Base-by-base conservation (phyloP, 2,329 filamentous ascomycete species). In the Penicillium janthinellum region DNA sequence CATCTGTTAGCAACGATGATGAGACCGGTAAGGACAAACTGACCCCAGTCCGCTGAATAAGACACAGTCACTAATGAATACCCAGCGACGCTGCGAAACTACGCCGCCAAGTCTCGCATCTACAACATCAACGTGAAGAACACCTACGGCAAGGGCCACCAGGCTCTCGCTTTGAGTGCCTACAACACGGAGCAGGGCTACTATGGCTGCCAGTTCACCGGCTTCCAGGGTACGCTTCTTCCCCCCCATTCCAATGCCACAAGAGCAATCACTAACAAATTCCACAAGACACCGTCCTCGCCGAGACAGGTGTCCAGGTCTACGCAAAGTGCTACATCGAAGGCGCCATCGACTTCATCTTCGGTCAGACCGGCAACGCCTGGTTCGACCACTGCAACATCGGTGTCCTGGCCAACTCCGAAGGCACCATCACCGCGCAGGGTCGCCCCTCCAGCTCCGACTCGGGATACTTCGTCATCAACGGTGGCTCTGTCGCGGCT, bases 401-500 rank as follows among this genome's bases (percentile, higher is more conserved):
- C 22, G 75, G 75, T 2, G 48, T 63, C 20, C 0, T 58, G 1
- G 49, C 34, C 22, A 54, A 61, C 15, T 45, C 47, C 5, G 49
- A 48, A 14, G 59, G 58, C 12, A 61, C 58, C 14, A 63, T 63
- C 53, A 63, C 61, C 39, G 61, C 61, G 0, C 58, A 63, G 28
- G 61, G 61, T n/a, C 59, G 61, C n/a, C 54, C 56, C 70, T 68
- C 57, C 58, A 71, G 6, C 68, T 72, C 61, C 15, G 53, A 59
- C 34, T 50, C 49, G 2, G 59, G 61, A 34, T 63, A 63, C 49
- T 61, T 75, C 25, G 84, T 88, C 20, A 81, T 90, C 67, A 87
- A 88, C 66, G 60, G 78, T 1, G 81, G 81, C 0, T 87, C 87
- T 0, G 89, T 87, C 86, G 69, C 66, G 6, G 61, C 67, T 55